Percentiles rank a stretch among this genome's conserved stretches.
Evolutionary conservation across 2,329 filamentous ascomycete genomes (phyloP).

Genomic region (Talaromyces sp.): DNA sequence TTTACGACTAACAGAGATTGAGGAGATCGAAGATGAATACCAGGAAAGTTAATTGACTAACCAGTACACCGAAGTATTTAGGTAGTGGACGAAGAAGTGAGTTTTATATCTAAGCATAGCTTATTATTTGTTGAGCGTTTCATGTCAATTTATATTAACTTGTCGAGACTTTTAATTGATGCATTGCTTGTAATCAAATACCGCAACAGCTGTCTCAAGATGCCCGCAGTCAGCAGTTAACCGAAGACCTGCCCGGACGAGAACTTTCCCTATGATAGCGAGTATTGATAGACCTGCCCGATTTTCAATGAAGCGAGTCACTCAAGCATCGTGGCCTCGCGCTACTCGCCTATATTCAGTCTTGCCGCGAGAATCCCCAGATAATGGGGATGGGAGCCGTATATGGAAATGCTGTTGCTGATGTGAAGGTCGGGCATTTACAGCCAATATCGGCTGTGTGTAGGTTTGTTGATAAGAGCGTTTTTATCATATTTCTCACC

Average conservation of each 20-base stretch:
- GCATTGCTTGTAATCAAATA: not conserved
- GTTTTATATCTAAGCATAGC: not conserved
- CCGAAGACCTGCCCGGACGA: not conserved
- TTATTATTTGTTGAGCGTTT: not conserved
- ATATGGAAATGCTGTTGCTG: not conserved
- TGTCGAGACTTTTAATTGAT: not conserved
- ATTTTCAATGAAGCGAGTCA: not conserved
- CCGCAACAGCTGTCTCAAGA: not conserved
- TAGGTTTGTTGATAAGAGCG: not conserved
- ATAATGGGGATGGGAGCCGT: not conserved
- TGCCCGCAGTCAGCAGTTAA: not conserved
- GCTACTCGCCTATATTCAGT: not conserved
- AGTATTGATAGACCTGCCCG: not conserved
- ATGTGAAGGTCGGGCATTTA: not conserved
- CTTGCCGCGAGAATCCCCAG: not conserved
- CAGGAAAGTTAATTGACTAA: not conserved
- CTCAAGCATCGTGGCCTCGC: too few species aligned
- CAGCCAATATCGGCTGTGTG: not conserved
- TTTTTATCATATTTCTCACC: not conserved
- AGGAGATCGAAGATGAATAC: slow-evolving; percentile 37
- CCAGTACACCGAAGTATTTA: not conserved
- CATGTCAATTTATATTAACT: not conserved
- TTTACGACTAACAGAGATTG: slow-evolving; percentile 70
- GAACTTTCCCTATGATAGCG: not conserved
- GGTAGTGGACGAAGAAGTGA: not conserved